These are phyloP conservation scores for Phialemoniopsis sp. DNA, from an alignment of 2,329 filamentous ascomycete species.

Conservation along the genomic window DNA sequence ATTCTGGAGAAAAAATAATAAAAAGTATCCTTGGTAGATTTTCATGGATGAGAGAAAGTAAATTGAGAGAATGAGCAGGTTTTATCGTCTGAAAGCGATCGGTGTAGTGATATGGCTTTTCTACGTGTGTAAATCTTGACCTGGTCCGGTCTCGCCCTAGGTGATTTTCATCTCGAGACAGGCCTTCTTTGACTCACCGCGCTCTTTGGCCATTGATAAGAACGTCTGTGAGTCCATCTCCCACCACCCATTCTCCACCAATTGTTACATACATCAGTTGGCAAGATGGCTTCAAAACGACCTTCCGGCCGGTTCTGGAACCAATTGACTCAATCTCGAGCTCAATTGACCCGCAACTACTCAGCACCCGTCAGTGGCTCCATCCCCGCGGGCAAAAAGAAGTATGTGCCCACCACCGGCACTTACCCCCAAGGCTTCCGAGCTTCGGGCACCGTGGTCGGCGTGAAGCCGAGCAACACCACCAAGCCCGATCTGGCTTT, in stretches of 20 bases:
- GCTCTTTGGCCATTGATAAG: too few species aligned
- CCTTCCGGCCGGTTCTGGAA: background rate
- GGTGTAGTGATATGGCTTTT: too few species aligned
- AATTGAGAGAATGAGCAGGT: too few species aligned
- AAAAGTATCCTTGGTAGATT: too few species aligned
- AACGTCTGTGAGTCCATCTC: too few species aligned
- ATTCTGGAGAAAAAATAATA: too few species aligned
- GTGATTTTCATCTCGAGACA: background rate
- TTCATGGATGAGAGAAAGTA: too few species aligned
- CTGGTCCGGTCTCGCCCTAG: too few species aligned
- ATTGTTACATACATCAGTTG: too few species aligned
- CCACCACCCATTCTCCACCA: too few species aligned
- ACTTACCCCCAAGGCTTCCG: constrained; percentile 89
- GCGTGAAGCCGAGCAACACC: constrained; percentile 90
- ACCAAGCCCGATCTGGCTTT: constrained; percentile 88
- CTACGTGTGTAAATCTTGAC: too few species aligned
- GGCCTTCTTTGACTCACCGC: background rate
- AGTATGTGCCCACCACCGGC: constrained; percentile 81
- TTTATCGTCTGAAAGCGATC: too few species aligned
- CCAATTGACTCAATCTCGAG: background rate
- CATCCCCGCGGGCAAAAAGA: constrained; percentile 77
- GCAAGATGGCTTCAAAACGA: background rate
- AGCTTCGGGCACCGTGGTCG: constrained; percentile 82
- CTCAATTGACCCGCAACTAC: constrained; percentile 39
- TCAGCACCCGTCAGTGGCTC: constrained; percentile 53